phyloP scores from a whole-genome alignment of 805 yeast species.

The Saccharomycopsis capsularis region DNA sequence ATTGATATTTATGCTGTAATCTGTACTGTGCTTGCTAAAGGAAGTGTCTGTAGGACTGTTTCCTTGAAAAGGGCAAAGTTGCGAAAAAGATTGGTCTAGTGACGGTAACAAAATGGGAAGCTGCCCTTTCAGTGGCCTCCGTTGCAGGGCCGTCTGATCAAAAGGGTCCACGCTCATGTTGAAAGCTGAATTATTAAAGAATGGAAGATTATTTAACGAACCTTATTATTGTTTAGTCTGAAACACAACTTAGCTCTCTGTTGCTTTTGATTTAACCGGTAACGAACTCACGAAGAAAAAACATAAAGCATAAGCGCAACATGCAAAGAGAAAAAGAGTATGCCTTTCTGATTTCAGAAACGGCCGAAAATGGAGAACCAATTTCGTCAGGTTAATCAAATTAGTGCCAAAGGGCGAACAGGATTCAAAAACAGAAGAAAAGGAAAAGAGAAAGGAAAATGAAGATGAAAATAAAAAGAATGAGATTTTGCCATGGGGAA shows the following conservation, averaged over 20 bases:
- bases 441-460: background rate
- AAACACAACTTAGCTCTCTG: background rate
- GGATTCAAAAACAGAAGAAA: background rate
- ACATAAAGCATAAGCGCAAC: no score
- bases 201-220: background rate
- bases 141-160: background rate
- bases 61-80: background rate
- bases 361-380: no score
- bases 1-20: slow-evolving; percentile 2
- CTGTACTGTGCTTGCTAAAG: no score
- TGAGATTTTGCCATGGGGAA: background rate
- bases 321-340: no score
- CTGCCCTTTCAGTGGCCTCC: background rate
- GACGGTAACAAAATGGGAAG: background rate
- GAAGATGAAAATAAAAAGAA: background rate
- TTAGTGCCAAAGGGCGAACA: background rate
- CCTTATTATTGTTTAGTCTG: background rate
- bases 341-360: background rate
- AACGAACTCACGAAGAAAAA: background rate
- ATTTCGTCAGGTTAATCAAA: no score
- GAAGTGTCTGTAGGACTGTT: no score
- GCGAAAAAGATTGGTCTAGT: background rate
- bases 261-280: background rate
- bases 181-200: no score
- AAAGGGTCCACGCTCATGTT: background rate